Percentiles rank a stretch among this genome's conserved stretches.
Conservation (phyloP, 2,329 filamentous ascomycete species). For the Hypoxylon sp. region DNA sequence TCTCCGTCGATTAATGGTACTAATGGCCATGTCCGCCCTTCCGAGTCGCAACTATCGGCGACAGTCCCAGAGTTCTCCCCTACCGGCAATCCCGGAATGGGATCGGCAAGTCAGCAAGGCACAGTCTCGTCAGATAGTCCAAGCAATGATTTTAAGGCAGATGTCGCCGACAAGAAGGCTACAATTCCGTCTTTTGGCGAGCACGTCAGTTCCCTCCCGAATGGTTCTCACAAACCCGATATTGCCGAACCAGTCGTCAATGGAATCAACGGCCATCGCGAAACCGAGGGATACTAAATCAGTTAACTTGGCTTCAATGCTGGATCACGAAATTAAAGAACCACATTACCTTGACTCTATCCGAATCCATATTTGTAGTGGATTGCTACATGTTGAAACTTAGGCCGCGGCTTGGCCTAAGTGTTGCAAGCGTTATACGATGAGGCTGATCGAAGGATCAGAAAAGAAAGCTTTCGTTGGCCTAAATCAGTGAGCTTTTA, state of each 20-base stretch:
- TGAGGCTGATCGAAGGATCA: not conserved
- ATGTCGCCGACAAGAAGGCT: conserved; percentile 25
- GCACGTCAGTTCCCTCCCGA: conserved; percentile 16
- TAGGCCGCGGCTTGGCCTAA: conserved; percentile 3
- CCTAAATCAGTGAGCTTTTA: conserved; percentile 19
- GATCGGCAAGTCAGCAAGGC: conserved; percentile 30
- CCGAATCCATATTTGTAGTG: conserved; percentile 3
- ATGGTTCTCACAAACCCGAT: conserved; percentile 17
- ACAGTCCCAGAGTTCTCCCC: conserved; percentile 74
- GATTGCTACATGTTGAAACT: conserved; percentile 15
- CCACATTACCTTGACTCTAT: conserved; percentile 8
- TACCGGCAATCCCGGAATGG: conserved; percentile 36
- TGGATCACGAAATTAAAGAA: conserved; percentile 5
- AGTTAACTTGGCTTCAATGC: not conserved
- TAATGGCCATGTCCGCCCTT: conserved; percentile 49
- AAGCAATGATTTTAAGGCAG: conserved; percentile 16
- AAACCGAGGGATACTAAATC: conserved; percentile 18
- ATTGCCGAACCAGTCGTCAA: conserved; percentile 20
- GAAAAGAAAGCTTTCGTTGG: conserved; percentile 3
- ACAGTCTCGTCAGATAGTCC: conserved; percentile 15
- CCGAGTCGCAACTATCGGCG: conserved; percentile 71
- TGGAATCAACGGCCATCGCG: conserved; percentile 20
- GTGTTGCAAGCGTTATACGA: conserved; percentile 11
- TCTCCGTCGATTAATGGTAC: conserved; percentile 48
- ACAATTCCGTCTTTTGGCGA: conserved; percentile 8